Base-by-base conservation (phyloP, 2,329 filamentous ascomycete genomes). In the Apiospora saccharicola region DNA sequence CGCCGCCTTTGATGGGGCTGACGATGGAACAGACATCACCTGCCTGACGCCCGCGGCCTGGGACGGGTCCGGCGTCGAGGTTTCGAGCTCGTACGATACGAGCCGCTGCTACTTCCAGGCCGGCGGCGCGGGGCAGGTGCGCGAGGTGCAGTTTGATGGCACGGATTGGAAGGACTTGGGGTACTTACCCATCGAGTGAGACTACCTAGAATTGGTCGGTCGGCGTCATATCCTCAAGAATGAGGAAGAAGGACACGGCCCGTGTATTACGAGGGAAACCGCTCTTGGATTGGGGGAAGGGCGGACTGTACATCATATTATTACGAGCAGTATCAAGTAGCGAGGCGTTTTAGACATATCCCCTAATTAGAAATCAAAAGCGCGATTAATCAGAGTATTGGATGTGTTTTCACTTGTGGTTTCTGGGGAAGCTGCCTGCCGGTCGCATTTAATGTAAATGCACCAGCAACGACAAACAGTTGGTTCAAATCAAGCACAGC, bases 81-180 rank as follows among this genome's bases (percentile, higher is more conserved):
- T 77, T 69, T 71, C 73, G 8, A 71, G 70, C 64, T 68, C 74
- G n/a, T 71, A 76, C 41, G 71, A 77, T 34, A 75, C 76, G 75
- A 75, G 74, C 43, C 71, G 76, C 26, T 77, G 76, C 57, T 77
- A 73, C 47, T 77, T 75, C 68, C 72, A 75, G 44, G 72, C 71
- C 13, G 34, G 37, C 6, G 57, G 57, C 37, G 37, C 37, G 2
- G 74, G 72, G n/a, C 44, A 67, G 8, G 73, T 77, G 13, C 73
- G 75, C 19, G 74, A 76, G 30, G 76, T 77, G 30, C 75, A 70
- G 72, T 77, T 74, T 41, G 69, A 76, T n/a, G 76, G 74, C 10
- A 51, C 41, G 1, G 49, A 72, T 13, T 77, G 76, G 76, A 64
- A 72, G 41, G 71, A 75, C 24, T 64, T 68, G 49, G 73, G 75